Base-by-base conservation (phyloP, 768 basidiomycete genomes). In the Pholiota microspora region DNA sequence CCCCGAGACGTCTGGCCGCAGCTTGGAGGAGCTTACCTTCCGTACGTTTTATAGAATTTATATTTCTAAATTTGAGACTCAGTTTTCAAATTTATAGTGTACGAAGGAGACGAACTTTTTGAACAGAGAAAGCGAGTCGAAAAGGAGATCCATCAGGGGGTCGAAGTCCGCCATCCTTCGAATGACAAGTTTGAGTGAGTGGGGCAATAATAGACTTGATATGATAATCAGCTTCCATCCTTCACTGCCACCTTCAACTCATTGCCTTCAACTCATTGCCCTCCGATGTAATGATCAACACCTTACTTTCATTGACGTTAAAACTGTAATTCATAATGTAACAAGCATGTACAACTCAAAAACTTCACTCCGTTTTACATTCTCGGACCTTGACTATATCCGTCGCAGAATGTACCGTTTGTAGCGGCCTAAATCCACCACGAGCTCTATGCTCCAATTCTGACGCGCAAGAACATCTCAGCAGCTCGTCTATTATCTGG, bases 1-100 rank as follows among this genome's bases (percentile, higher is more conserved):
- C n/a, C 82, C 81, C 2, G 84, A 85, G 66, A 86, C 84, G 0
- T 68, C 75, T 7, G 68, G 75, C 7, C 73, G 76, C 36, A 76
- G 80, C 8, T 71, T 84, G 31, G 82, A 85, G 61, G 83, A 85
- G 63, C 73, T 85, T 18, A 77, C 82, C 0, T 84, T 84, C 74
- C 67, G 81, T 83, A 59, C 48, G 81, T 73, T 12, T 18, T 29
- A 6, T 16, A 24, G 51, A 49, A 23, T 13, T 18, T 2, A 13
- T 8, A 45, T 45, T 35, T 1, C 24, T 35, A 6, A 38, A 2
- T 34, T 15, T 18, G 25, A 16, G 10, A 23, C 29, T 59, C 10
- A 53, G 45, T 24, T 40, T 16, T 31, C 6, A 32, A 35, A 27
- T 18, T 8, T 51, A 5, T 50, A 77, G 77, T 80, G 59, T 78